Percentiles rank a stretch among this genome's conserved stretches.
Evolutionary conservation across 257 asterid genomes (phyloP).

Genomic region (Rehmannia glutinosa): DNA sequence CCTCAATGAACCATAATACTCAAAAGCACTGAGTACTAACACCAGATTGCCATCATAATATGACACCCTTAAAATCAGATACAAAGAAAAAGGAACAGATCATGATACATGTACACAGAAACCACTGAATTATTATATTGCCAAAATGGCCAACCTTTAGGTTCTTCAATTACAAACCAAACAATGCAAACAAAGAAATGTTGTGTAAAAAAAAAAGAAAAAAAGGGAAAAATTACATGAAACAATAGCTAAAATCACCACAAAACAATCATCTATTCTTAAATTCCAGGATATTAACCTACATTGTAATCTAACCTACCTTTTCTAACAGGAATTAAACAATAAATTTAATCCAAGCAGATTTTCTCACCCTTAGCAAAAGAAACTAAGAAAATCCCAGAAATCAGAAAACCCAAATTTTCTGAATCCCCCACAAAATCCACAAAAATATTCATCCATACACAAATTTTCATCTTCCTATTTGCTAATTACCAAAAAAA

Average conservation of each 20-base stretch:
- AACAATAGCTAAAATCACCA: constrained; percentile 13
- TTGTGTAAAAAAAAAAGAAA: neutral
- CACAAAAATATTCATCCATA: neutral
- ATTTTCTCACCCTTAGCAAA: constrained; percentile 17
- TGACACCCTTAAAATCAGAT: neutral
- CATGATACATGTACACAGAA: neutral
- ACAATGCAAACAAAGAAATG: constrained; percentile 8
- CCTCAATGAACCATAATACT: neutral
- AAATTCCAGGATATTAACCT: neutral
- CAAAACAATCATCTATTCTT: neutral
- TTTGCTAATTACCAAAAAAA: neutral
- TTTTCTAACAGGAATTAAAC: neutral
- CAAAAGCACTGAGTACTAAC: constrained; percentile 2
- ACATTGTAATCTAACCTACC: neutral
- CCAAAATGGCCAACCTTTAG: constrained; percentile 9
- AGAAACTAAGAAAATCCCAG: constrained; percentile 6
- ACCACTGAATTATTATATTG: constrained; percentile 8
- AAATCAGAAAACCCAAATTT: constrained; percentile 20
- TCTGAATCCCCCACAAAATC: constrained; percentile 8
- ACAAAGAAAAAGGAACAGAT: neutral
- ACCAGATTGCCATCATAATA: neutral
- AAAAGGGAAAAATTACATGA: neutral
- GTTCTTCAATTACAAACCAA: constrained; percentile 2
- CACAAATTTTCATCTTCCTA: no score
- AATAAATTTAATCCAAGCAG: constrained; percentile 24